Conservation (phyloP, 148 eudicot species). For the Dianthus caryophyllus region DNA sequence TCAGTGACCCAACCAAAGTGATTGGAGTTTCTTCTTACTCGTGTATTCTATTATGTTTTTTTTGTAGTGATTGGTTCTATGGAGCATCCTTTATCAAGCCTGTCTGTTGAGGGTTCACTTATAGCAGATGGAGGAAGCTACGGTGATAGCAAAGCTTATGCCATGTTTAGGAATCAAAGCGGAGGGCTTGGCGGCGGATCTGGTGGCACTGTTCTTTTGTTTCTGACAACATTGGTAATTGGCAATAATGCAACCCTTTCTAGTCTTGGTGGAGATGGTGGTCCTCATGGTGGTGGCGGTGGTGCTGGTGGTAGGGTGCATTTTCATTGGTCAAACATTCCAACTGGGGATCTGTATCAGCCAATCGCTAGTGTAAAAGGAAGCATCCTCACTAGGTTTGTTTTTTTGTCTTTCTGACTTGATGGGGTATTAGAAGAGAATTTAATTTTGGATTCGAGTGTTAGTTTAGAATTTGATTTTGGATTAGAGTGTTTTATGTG, state of each 20-base stretch:
- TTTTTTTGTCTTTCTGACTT: conserved; percentile 18
- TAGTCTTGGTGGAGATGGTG: conserved; percentile 76
- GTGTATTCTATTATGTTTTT: not conserved
- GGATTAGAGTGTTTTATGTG: not conserved
- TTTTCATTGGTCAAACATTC: conserved; percentile 88
- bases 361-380: conserved; percentile 79
- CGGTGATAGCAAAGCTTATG: conserved; percentile 20
- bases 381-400: conserved; percentile 62
- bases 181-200: conserved; percentile 86
- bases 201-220: conserved; percentile 89
- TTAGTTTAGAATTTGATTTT: not conserved
- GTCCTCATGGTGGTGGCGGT: conserved; percentile 82
- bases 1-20: not conserved
- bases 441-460: conserved; percentile 2
- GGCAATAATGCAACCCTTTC: conserved; percentile 58
- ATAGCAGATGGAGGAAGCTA: conserved; percentile 76
- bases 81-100: conserved; percentile 69
- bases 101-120: conserved; percentile 67
- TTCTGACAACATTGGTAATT: conserved; percentile 45
- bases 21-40: not conserved
- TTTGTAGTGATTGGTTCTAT: conserved; percentile 54
- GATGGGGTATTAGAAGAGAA: conserved; percentile 3
- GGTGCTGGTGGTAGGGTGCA: conserved; percentile 96
- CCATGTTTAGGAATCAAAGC: conserved; percentile 19
- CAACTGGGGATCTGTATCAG: conserved; percentile 91